phyloP scores from a whole-genome alignment of 371 early-diverging fungal species.

The Mortierella sp. region DNA sequence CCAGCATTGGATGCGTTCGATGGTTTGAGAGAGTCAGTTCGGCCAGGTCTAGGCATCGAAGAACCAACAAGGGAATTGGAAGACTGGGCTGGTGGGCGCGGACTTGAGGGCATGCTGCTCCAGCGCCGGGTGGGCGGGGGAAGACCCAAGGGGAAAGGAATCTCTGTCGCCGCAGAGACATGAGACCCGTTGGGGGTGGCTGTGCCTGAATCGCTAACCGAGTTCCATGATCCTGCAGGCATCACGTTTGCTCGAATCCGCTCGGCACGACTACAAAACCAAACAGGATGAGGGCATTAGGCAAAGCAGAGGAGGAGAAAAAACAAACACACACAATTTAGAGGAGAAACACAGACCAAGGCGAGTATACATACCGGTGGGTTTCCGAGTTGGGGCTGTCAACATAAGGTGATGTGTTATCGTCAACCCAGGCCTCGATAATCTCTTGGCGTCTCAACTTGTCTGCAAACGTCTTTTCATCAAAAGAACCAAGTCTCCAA shows the following conservation, averaged over 20 bases:
- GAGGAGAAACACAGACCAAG: neutral
- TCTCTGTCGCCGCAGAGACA: constrained; percentile 39
- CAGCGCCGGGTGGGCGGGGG: constrained; percentile 45
- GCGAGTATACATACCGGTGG: constrained; percentile 20
- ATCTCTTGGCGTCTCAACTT: constrained; percentile 45
- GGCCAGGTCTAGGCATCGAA: constrained; percentile 35
- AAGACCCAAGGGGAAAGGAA: constrained; percentile 51
- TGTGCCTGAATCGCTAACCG: constrained; percentile 21
- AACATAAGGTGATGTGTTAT: constrained; percentile 48
- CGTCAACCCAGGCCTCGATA: constrained; percentile 53
- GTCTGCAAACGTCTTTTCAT: constrained; percentile 68
- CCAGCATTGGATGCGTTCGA: neutral
- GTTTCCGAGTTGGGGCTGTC: constrained; percentile 53
- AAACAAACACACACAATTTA: neutral
- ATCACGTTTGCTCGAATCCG: constrained; percentile 51
- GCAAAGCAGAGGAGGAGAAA: too few species aligned
- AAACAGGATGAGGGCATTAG: too few species aligned
- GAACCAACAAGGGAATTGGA: constrained; percentile 27
- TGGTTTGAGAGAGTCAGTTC: constrained; percentile 18
- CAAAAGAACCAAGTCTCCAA: constrained; percentile 77
- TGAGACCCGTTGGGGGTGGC: constrained; percentile 32
- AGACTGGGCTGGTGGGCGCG: constrained; percentile 17
- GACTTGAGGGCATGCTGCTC: constrained; percentile 31
- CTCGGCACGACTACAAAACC: constrained; percentile 34
- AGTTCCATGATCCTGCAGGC: constrained; percentile 24